phyloP scores from a whole-genome alignment of 1,284 basidiomycete genomes.

The Rhodotorula sp. region DNA sequence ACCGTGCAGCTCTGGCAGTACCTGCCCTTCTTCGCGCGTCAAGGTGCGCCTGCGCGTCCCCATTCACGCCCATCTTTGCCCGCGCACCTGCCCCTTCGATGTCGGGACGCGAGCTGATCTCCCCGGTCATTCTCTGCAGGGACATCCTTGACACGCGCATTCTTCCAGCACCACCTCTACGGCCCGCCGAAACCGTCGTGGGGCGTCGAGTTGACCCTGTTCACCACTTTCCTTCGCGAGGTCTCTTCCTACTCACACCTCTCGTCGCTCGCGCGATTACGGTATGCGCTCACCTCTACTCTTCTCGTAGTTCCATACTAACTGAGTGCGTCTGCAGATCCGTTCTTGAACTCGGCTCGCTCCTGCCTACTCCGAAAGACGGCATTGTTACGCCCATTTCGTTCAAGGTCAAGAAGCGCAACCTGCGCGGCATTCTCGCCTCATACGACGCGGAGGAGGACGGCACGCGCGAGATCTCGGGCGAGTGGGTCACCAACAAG shows the following conservation, averaged over 20 bases:
- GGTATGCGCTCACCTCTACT: conserved; percentile 25
- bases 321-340: conserved; percentile 60
- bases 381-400: conserved; percentile 94
- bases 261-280: conserved; percentile 67
- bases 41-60: conserved; percentile 37
- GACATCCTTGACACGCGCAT: conserved; percentile 66
- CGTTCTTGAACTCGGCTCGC: conserved; percentile 75
- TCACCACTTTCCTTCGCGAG: conserved; percentile 79
- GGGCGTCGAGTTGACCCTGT: conserved; percentile 67
- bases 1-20: conserved; percentile 42
- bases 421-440: conserved; percentile 73
- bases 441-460: conserved; percentile 71
- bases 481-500: conserved; percentile 95
- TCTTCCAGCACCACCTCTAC: conserved; percentile 70
- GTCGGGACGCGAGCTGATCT: conserved; percentile 29
- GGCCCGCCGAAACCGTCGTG: conserved; percentile 81
- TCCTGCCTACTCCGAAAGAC: conserved; percentile 87
- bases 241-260: conserved; percentile 79
- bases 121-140: conserved; percentile 53
- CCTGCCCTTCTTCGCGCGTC: conserved; percentile 42
- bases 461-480: conserved; percentile 76
- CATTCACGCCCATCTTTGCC: conserved; percentile 1
- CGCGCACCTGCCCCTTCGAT: neutral
- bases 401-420: conserved; percentile 74
- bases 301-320: conserved; percentile 51